Evolutionary conservation across 805 yeast genomes (phyloP), one percentile per base, ranked within the genome.

Genomic region (Schwanniomyces occidentalis): DNA sequence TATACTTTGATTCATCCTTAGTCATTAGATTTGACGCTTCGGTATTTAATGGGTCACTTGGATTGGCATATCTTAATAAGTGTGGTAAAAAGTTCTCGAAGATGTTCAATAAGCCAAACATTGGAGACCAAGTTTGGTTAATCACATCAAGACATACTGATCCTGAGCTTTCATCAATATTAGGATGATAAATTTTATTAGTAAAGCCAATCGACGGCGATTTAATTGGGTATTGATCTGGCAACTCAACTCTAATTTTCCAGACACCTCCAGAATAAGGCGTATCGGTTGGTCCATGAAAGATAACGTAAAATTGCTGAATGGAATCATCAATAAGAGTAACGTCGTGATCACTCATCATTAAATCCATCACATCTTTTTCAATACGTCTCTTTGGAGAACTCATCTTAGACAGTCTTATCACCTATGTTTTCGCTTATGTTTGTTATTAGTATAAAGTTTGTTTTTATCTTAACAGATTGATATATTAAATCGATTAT

Each of bases 101-200:
- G 16, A 91, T 85, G 56, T 93, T 93, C 45, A 82, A 69, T 45
- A 93, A 74, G 36, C 93, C 97, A 68, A 89, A 91, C 88, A 91
- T 85, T 2, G 99, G 98, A 26, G 95, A 85, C 99, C 99, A 91
- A 0, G 98, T 88, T 55, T 91, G 96, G 58, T 91, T 91, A 44
- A 91, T 90, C 12, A 93, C 98, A 58, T 91, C 98, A 32, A 91
- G 76, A 61, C 99, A 91, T 5, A 91, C 96, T 0, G 95, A 80
- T 0, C 99, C 99, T 1, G 80, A 81, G 17, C 79, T 73, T 56
- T 89, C 95, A 56, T 91, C 99, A 42, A 91, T 89, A 54, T 91
- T 91, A 5, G 99, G 99, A 58, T 91, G 99, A 63, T 79, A 90
- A 13, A 93, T 91, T 54, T 82, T 85, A 62, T 90, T 93, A 33